phyloP scores from a whole-genome alignment of 805 yeast genomes.

The Metschnikowia arizonensis region DNA sequence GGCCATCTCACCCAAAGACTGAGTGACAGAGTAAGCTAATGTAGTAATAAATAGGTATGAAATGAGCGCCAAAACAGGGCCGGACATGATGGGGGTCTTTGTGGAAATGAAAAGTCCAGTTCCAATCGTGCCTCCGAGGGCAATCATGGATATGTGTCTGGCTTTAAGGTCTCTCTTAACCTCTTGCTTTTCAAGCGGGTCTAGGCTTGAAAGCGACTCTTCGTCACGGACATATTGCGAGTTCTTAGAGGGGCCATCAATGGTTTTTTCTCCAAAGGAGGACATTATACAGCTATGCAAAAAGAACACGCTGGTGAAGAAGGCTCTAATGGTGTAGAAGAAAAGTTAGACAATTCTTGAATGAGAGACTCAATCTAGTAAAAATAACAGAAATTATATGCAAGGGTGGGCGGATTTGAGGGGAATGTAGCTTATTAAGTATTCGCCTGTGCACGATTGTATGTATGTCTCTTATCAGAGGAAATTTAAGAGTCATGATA shows the following conservation, averaged over 20 bases:
- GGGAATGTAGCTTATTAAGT: constrained; percentile 1
- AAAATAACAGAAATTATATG: neutral
- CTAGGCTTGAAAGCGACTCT: constrained; percentile 13
- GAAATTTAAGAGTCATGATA: neutral
- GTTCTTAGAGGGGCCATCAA: constrained; percentile 15
- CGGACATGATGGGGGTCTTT: constrained; percentile 54
- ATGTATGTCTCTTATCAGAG: constrained; percentile 6
- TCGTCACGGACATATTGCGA: constrained; percentile 20
- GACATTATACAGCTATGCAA: constrained; percentile 9
- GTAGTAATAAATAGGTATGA: constrained; percentile 65
- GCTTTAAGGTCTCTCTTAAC: constrained; percentile 59
- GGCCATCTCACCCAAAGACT: constrained; percentile 77
- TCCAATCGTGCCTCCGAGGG: constrained; percentile 77
- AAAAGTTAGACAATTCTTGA: neutral
- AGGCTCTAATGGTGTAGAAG: neutral
- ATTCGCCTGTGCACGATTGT: neutral
- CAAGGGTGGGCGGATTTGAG: neutral
- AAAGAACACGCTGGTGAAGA: neutral
- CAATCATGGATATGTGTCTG: constrained; percentile 71
- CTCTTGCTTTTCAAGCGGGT: constrained; percentile 23
- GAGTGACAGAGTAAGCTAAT: constrained; percentile 62
- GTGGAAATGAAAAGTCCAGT: constrained; percentile 73
- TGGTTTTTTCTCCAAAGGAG: constrained; percentile 13
- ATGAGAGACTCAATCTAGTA: neutral
- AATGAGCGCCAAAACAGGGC: constrained; percentile 66